Evolutionary conservation across 1,139 yeast species (phyloP).

Genomic region (Taphrina flavorubra): DNA sequence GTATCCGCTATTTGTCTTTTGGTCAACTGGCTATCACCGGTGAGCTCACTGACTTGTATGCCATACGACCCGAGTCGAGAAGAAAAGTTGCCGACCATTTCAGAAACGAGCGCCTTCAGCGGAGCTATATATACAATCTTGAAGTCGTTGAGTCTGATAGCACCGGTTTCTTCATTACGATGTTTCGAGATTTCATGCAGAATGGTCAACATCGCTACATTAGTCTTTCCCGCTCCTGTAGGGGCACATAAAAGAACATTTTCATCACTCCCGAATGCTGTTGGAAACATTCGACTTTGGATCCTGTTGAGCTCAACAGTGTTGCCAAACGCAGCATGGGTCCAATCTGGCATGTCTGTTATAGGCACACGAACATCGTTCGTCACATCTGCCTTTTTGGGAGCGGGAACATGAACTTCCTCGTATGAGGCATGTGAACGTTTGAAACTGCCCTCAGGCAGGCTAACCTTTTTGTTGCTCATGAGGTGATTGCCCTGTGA

Average conservation of each 20-base stretch:
- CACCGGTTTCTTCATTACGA: constrained; percentile 58
- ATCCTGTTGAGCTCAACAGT: constrained; percentile 74
- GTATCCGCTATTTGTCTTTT: constrained; percentile 77
- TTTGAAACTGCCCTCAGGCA: constrained; percentile 85
- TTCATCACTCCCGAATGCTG: constrained; percentile 71
- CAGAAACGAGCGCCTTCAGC: constrained; percentile 90
- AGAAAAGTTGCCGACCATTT: constrained; percentile 86
- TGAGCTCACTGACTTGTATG: constrained; percentile 78
- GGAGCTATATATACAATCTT: constrained; percentile 94
- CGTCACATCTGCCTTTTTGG: constrained; percentile 55
- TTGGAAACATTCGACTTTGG: constrained; percentile 81
- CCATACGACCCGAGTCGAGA: constrained; percentile 72
- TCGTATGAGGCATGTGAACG: constrained; percentile 77
- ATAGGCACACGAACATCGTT: constrained; percentile 63
- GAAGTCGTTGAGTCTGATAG: constrained; percentile 55
- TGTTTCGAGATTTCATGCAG: constrained; percentile 66
- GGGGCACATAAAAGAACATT: constrained; percentile 92
- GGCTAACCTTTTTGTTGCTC: constrained; percentile 67
- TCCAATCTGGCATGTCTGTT: constrained; percentile 77
- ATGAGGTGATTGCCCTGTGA: constrained; percentile 75
- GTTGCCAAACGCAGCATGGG: constrained; percentile 71
- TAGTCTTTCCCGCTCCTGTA: constrained; percentile 98
- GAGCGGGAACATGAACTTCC: constrained; percentile 86
- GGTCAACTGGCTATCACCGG: constrained; percentile 86
- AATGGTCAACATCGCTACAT: constrained; percentile 84